These are phyloP conservation scores for Talinum fruticosum DNA, from an alignment of 148 eudicot species.

Conservation along the genomic window DNA sequence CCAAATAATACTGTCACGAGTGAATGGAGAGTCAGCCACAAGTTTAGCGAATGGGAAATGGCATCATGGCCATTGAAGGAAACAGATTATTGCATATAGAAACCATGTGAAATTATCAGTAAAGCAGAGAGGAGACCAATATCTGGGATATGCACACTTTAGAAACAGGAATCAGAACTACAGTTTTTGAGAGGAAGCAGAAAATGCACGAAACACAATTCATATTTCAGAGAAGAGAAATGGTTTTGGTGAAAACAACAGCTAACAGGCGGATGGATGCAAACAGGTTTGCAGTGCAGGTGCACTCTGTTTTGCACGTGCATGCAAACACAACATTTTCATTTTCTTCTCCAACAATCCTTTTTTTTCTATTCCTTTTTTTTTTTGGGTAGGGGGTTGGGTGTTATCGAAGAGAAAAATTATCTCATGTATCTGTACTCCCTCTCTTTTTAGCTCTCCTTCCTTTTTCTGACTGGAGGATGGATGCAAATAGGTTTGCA, in stretches of 20 bases:
- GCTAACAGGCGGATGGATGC: too few relatives aligned
- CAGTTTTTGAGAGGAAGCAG: too few relatives aligned
- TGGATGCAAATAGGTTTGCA: too few relatives aligned
- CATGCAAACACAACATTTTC: too few relatives aligned
- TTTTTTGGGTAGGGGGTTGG: too few relatives aligned
- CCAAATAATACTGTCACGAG: conserved; percentile 45
- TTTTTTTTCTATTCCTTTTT: too few relatives aligned
- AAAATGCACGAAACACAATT: background rate
- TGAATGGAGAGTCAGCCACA: background rate
- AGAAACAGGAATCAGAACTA: too few relatives aligned
- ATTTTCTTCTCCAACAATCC: too few relatives aligned
- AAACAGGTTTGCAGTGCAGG: too few relatives aligned
- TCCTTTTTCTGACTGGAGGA: background rate
- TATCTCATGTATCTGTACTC: background rate
- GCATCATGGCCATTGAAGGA: background rate
- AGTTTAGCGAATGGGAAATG: background rate
- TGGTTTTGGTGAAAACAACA: too few relatives aligned
- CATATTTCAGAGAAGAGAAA: background rate
- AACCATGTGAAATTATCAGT: background rate
- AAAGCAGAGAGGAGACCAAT: background rate
- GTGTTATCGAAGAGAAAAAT: background rate
- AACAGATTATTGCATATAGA: background rate
- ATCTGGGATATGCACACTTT: background rate
- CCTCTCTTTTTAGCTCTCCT: background rate
- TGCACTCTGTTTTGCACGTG: too few relatives aligned